These are phyloP conservation scores for Microglena sp. DNA, from an alignment of 139 green algal genomes.

Conservation along the genomic window DNA sequence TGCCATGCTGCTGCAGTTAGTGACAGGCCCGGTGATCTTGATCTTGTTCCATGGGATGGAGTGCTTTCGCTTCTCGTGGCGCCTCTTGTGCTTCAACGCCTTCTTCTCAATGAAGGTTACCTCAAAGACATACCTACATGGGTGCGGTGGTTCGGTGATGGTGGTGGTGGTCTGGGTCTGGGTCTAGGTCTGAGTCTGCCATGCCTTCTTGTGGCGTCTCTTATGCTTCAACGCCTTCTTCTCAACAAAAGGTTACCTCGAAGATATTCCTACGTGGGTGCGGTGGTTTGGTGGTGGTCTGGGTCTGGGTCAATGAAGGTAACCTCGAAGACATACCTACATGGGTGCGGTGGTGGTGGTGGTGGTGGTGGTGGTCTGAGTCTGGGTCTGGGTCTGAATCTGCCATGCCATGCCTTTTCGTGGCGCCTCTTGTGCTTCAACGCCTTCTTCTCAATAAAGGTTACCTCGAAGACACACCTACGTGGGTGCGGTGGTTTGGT, in stretches of 20 bases:
- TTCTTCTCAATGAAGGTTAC: conserved; percentile 43
- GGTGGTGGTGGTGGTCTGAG: conserved; percentile 26
- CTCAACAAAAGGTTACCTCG: no score
- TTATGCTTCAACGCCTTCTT: conserved; percentile 44
- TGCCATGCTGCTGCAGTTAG: conserved; percentile 17
- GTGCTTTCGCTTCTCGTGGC: conserved; percentile 33
- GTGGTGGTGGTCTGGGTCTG: conserved; percentile 36
- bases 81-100: conserved; percentile 40
- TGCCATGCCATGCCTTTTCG: conserved; percentile 31
- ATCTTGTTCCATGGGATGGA: conserved; percentile 52
- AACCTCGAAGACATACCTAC: conserved; percentile 38
- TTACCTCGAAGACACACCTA: conserved; percentile 36
- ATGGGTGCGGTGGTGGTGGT: conserved; percentile 15
- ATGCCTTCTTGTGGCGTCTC: conserved; percentile 32
- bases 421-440: conserved; percentile 44
- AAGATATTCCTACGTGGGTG: no score
- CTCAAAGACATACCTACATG: conserved; percentile 35
- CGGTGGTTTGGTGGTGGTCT: no score
- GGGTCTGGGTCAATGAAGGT: no score
- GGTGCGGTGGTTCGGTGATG: conserved; percentile 16
- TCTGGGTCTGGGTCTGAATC: conserved; percentile 44
- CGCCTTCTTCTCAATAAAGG: conserved; percentile 41
- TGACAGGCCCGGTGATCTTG: conserved; percentile 28
- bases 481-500: no score
- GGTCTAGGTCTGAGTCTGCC: conserved; percentile 40